These are phyloP conservation scores for Kodamaea anthophila DNA, from an alignment of 1,139 yeast species.

Conservation along the genomic window DNA sequence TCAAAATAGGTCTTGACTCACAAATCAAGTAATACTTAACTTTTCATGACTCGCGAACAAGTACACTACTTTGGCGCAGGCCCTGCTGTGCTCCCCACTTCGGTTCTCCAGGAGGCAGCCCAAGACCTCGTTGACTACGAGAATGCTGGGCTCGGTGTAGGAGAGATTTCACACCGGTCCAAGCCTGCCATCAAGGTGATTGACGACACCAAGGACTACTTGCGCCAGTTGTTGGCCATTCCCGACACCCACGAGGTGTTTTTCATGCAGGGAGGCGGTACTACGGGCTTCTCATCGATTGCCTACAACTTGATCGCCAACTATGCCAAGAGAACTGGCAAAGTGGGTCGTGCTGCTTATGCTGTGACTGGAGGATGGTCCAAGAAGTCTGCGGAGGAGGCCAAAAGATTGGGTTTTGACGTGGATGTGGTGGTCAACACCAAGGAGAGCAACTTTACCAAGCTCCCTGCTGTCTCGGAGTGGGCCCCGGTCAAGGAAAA, in stretches of 20 bases:
- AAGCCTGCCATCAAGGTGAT: slow-evolving; percentile 72
- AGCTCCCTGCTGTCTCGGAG: slow-evolving; percentile 59
- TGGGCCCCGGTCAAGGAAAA: slow-evolving; percentile 52
- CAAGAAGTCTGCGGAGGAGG: slow-evolving; percentile 80
- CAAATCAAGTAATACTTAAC: background rate
- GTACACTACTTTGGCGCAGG: slow-evolving; percentile 96
- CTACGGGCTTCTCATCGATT: slow-evolving; percentile 86
- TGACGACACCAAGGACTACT: slow-evolving; percentile 65
- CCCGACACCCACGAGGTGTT: slow-evolving; percentile 94
- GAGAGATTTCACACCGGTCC: slow-evolving; percentile 94
- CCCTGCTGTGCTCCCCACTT: slow-evolving; percentile 85
- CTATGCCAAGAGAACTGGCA: slow-evolving; percentile 61
- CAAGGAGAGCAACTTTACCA: slow-evolving; percentile 56
- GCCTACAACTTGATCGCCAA: slow-evolving; percentile 79
- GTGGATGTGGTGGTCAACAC: slow-evolving; percentile 66
- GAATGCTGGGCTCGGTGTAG: slow-evolving; percentile 73
- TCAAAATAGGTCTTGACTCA: background rate
- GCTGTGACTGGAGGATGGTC: slow-evolving; percentile 94
- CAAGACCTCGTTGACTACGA: slow-evolving; percentile 68
- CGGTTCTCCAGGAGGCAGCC: slow-evolving; percentile 84
- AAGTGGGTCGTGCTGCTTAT: slow-evolving; percentile 77
- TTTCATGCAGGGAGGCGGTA: slow-evolving; percentile 96
- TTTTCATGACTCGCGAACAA: slow-evolving; percentile 42
- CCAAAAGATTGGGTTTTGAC: slow-evolving; percentile 73
- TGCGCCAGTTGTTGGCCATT: slow-evolving; percentile 56